Evolutionary conservation across 2,329 filamentous ascomycete genomes (phyloP).

Genomic region (Aspergillus terreus): DNA sequence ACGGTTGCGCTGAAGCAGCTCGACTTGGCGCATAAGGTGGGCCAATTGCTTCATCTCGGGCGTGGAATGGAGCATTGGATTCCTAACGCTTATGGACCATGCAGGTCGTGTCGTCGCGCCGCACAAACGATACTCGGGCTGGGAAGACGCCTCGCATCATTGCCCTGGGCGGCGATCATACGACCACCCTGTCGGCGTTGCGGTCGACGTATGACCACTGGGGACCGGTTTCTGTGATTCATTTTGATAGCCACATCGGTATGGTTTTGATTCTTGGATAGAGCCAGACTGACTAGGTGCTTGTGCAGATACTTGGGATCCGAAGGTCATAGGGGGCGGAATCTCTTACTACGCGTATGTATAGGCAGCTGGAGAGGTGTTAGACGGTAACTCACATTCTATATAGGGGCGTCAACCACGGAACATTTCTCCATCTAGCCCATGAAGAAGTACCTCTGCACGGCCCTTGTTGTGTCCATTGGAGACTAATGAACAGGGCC

Average conservation of each 20-base stretch:
- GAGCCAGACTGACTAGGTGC: background rate
- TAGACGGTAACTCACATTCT: background rate
- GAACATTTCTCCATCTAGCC: constrained; percentile 55
- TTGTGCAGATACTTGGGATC: constrained; percentile 51
- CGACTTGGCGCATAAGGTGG: constrained; percentile 48
- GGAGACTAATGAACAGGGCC: constrained; percentile 27
- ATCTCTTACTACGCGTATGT: constrained; percentile 32
- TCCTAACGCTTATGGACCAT: no score
- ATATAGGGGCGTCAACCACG: constrained; percentile 50
- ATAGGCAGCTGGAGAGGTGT: no score
- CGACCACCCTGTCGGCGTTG: constrained; percentile 52
- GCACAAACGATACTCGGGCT: constrained; percentile 38
- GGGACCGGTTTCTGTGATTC: constrained; percentile 55
- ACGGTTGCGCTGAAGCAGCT: constrained; percentile 54
- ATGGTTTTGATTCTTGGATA: background rate
- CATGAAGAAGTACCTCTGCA: constrained; percentile 45
- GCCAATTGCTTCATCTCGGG: no score
- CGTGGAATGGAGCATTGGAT: background rate
- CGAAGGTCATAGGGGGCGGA: constrained; percentile 40
- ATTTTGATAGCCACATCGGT: constrained; percentile 52
- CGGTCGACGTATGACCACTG: constrained; percentile 48
- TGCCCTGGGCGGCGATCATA: constrained; percentile 55
- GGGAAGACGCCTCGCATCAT: constrained; percentile 45
- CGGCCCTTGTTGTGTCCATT: no score
- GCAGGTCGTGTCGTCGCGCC: constrained; percentile 44